A percentile compares a stretch with the other conserved stretches of the same genome.
phyloP scores from a whole-genome alignment of 78 protist genomes.

The Speleostelium caveatum region DNA sequence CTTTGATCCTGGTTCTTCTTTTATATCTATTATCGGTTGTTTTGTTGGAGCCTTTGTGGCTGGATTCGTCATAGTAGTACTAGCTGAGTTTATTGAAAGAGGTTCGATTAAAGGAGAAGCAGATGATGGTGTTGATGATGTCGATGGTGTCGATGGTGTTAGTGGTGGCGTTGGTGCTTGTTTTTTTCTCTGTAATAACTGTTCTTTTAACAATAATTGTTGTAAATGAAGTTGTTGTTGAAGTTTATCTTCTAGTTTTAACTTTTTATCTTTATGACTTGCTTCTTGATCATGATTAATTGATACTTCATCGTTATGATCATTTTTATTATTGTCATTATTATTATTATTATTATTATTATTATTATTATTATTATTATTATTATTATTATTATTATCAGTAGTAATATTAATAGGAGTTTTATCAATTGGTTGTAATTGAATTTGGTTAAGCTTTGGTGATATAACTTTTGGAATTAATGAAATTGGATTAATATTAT shows the following conservation, averaged over 20 bases:
- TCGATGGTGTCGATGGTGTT: too few species aligned
- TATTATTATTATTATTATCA: not conserved
- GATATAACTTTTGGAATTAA: not conserved
- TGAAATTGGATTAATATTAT: not conserved
- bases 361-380: not conserved
- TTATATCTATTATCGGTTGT: not conserved
- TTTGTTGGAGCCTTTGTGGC: not conserved
- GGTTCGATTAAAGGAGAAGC: too few species aligned
- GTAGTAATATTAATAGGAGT: not conserved
- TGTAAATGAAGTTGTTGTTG: too few species aligned
- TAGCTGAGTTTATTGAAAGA: too few species aligned
- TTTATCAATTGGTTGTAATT: not conserved
- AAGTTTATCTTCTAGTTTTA: not conserved
- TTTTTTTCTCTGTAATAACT: not conserved
- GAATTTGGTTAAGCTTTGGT: not conserved
- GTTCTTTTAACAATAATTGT: too few species aligned
- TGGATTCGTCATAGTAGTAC: too few species aligned
- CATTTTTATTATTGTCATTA: not conserved
- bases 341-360: not conserved
- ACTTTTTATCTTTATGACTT: not conserved
- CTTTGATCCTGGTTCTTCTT: too few species aligned
- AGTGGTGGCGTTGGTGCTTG: not conserved
- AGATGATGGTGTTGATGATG: not conserved
- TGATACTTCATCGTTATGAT: not conserved
- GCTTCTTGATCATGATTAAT: too few species aligned